phyloP scores from a whole-genome alignment of 2,329 filamentous ascomycete genomes.

The Beauveria sp. region DNA sequence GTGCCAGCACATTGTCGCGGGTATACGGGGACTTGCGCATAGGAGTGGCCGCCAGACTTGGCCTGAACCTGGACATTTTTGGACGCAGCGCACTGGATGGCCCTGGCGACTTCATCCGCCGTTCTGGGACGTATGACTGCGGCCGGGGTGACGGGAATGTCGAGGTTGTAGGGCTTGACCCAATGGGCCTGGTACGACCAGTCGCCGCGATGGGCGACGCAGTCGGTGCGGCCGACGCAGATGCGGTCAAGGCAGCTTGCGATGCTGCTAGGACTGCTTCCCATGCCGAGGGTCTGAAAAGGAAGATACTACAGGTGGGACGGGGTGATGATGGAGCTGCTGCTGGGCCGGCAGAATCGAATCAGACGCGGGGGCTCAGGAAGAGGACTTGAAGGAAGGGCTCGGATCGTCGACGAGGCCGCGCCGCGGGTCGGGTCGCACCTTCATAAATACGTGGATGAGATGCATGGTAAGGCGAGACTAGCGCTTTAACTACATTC shows the following conservation, averaged over 20 bases:
- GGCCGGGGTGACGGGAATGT: constrained; percentile 39
- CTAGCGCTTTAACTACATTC: too few relatives aligned
- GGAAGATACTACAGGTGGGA: not conserved
- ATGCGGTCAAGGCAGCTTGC: constrained; percentile 35
- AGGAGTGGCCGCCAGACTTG: constrained; percentile 58
- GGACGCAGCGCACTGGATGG: constrained; percentile 48
- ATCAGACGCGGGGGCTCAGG: not conserved
- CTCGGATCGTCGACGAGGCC: not conserved
- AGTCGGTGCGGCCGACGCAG: constrained; percentile 36
- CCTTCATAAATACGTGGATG: not conserved
- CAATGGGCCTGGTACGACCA: constrained; percentile 39
- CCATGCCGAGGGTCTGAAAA: constrained; percentile 24
- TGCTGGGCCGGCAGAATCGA: not conserved
- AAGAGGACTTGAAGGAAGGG: not conserved
- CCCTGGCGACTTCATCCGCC: constrained; percentile 45
- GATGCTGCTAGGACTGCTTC: constrained; percentile 31
- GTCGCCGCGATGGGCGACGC: constrained; percentile 38
- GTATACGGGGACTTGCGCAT: constrained; percentile 37
- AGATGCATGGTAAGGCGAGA: not conserved
- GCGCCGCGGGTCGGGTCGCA: not conserved
- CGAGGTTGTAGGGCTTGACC: constrained; percentile 48
- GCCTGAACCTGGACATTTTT: constrained; percentile 49
- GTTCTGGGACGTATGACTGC: constrained; percentile 49
- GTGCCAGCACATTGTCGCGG: too few relatives aligned
- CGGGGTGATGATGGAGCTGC: not conserved